Evolutionary conservation across 2,329 filamentous ascomycete species (phyloP).

Genomic region (Didymella segeticola): DNA sequence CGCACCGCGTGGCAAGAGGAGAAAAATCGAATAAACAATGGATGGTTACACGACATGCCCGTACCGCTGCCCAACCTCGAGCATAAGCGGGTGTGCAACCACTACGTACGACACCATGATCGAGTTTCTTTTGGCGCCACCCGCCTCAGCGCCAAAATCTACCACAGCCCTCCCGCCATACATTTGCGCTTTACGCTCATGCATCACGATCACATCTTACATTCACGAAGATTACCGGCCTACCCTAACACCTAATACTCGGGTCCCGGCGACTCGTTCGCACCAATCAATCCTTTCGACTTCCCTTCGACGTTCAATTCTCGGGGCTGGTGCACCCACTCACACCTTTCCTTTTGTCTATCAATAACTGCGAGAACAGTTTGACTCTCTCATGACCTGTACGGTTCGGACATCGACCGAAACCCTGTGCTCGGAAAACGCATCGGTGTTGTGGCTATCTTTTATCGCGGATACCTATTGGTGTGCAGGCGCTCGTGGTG

Average conservation of each 20-base stretch:
- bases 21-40: slow-evolving; percentile 66
- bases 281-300: slow-evolving; percentile 31
- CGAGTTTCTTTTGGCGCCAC: slow-evolving; percentile 30
- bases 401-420: slow-evolving; percentile 25
- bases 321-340: slow-evolving; percentile 15
- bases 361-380: slow-evolving; percentile 33
- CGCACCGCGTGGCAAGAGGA: slow-evolving; percentile 89
- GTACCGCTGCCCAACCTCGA: slow-evolving; percentile 24
- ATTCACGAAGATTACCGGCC: slow-evolving; percentile 10
- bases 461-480: slow-evolving; percentile 36
- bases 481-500: slow-evolving; percentile 34
- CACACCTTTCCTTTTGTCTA: slow-evolving; percentile 33
- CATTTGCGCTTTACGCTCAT: slow-evolving; percentile 11
- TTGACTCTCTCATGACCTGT: slow-evolving; percentile 36
- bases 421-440: slow-evolving; percentile 35
- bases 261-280: slow-evolving; percentile 48
- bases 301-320: slow-evolving; percentile 18
- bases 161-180: slow-evolving; percentile 1
- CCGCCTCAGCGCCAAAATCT: slow-evolving; percentile 20
- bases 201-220: slow-evolving; percentile 19
- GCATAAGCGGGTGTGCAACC: slow-evolving; percentile 35
- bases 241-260: slow-evolving; percentile 31
- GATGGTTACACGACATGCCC: slow-evolving; percentile 27
- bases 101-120: slow-evolving; percentile 27
- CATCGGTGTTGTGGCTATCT: slow-evolving; percentile 21